Evolutionary conservation across 2,329 filamentous ascomycete genomes (phyloP), one percentile per base, ranked within the genome.

Genomic region (Dactylellina cionopaga): DNA sequence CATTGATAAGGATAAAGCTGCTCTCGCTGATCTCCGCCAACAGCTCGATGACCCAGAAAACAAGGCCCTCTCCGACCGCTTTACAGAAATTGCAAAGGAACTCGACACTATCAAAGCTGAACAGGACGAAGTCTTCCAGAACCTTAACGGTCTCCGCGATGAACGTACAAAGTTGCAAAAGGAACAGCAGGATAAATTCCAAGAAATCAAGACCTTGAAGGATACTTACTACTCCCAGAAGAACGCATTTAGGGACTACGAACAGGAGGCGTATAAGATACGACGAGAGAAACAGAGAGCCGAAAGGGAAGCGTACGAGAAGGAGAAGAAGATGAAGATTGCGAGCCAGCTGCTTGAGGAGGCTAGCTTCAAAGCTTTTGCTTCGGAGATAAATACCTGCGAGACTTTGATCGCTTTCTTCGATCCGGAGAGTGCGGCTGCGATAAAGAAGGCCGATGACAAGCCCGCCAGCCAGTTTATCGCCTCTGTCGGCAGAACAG

Each of bases 361-460:
- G 79, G 92, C 92, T 77, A 91, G 89, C 79, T 89, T 92, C 77
- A 92, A 90, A 13, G 95, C 95, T 56, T 99, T 92, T 84, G 85
- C 92, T 47, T 92, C 97, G 77, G 92, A 99, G 83, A 96, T 99
- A 79, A 87, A 92, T 78, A 90, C 90, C 58, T 91, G 92, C 74
- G 91, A 95, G 83, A 90, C 89, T 80, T 85, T 99, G 46, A 91
- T 98, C 77, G 89, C 89, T 76, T 94, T 94, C 85, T 94, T 98
- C 76, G 93, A 98, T 81, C 94, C 94, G 69, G 82, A 83, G 35
- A 80, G 83, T 25, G 81, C 84, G 29, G 15, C 56, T 27, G 84
- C 85, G 79, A n/a, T n/a, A n/a, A 91, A 90, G 82, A 91, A 90
- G 65, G 60, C 74, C 13, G 76, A 77, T 19, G n/a, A n/a, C 83